Percentiles rank a stretch among this genome's conserved stretches.
phyloP scores from a whole-genome alignment of 371 early-diverging fungal species.

The Parasitella parasitica region DNA sequence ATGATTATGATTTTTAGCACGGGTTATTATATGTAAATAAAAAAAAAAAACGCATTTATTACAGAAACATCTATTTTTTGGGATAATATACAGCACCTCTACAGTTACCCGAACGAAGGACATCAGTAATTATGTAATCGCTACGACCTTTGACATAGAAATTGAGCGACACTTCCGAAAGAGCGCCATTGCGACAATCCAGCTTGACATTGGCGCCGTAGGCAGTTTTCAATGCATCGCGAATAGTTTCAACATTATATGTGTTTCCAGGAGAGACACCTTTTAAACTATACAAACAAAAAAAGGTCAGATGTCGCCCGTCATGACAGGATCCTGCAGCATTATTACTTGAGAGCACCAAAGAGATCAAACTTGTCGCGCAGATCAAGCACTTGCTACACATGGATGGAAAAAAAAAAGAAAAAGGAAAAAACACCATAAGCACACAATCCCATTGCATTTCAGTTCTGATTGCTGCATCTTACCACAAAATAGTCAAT shows the following conservation, averaged over 20 bases:
- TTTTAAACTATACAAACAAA: slow-evolving; percentile 23
- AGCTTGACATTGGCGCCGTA: slow-evolving; percentile 34
- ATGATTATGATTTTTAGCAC: slow-evolving; percentile 50
- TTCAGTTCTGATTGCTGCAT: background rate
- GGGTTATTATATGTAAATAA: background rate
- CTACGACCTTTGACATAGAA: slow-evolving; percentile 46
- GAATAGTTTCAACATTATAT: slow-evolving; percentile 34
- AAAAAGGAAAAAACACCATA: no score
- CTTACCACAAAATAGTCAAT: slow-evolving; percentile 47
- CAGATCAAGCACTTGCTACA: slow-evolving; percentile 38
- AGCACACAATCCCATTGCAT: no score
- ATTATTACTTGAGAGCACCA: slow-evolving; percentile 39
- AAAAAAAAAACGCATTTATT: background rate
- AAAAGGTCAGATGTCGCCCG: background rate
- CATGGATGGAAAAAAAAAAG: background rate
- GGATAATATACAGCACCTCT: slow-evolving; percentile 40
- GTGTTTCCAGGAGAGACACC: slow-evolving; percentile 44
- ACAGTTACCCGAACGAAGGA: slow-evolving; percentile 29
- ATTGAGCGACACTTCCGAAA: slow-evolving; percentile 37
- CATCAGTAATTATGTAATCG: slow-evolving; percentile 35
- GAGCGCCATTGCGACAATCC: slow-evolving; percentile 27
- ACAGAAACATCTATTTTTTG: slow-evolving; percentile 23
- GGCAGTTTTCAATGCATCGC: slow-evolving; percentile 29
- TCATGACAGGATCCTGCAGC: background rate
- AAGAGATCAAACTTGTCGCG: slow-evolving; percentile 46